Evolutionary conservation across 768 basidiomycete genomes (phyloP), one percentile per base, ranked within the genome.

Genomic region (Auricularia cornea): DNA sequence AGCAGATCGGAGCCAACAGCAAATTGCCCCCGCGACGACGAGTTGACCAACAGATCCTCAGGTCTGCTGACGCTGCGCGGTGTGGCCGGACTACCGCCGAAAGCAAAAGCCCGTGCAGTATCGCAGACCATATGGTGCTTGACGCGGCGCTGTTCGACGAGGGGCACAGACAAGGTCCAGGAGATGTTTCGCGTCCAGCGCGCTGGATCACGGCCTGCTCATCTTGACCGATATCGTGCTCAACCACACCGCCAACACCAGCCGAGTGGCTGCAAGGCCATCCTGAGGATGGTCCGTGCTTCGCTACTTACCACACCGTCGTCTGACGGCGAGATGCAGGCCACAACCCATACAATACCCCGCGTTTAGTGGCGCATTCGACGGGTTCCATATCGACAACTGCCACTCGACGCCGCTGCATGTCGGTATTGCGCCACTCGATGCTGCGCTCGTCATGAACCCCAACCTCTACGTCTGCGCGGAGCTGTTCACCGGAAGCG

Each of bases 371-470:
- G 1, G 76, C 44, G 82, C 83, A 6, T 99, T 98, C 71, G 90
- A 98, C 65, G 97, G 97, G 11, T 99, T 99, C 83, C 85, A 97
- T 31, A 89, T 99, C 69, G 97, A 99, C 76, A 99, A 99, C 72
- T 97, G 94, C 66, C 96, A 99, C 75, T 98, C 96, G 3, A 99
- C 97, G 0, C 97, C 97, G 16, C 76, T 98, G 35, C 86, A 92
- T 67, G 94, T 98, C n/a, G 97, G 97, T n/a, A 88, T 88, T n/a
- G 79, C 81, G 54, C 87, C 98, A 79, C 86, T 99, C 38, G 97
- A 99, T 71, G 86, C 87, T 20, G 95, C 95, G 5, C 84, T 97
- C 35, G 86, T 86, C 26, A 84, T 86, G 59, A 93, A 93, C 67
- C 95, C 94, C 1, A 82, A 98, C 69, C 80, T 99, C n/a, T 98